phyloP scores from a whole-genome alignment of 495 filamentous ascomycete genomes.

The Haplographium delicatum region DNA sequence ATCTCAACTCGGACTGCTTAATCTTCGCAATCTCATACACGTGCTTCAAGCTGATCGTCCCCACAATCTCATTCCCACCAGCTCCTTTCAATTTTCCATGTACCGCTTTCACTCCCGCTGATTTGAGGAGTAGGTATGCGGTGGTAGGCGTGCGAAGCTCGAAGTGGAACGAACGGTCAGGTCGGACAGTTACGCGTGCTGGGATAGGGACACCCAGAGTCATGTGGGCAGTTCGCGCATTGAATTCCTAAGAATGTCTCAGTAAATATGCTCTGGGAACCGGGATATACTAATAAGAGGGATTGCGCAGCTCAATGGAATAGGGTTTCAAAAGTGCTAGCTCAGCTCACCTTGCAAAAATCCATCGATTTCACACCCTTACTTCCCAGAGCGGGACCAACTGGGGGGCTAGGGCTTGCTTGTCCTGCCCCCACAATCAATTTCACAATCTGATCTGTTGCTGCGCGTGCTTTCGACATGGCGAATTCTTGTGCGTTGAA shows the following conservation, averaged over 20 bases:
- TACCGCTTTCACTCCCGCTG: slow-evolving; percentile 64
- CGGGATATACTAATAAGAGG: no score
- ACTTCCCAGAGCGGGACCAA: slow-evolving; percentile 92
- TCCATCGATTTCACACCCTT: slow-evolving; percentile 99
- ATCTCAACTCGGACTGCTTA: slow-evolving; percentile 77
- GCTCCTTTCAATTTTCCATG: slow-evolving; percentile 73
- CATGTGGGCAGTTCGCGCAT: slow-evolving; percentile 87
- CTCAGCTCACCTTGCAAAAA: slow-evolving; percentile 83
- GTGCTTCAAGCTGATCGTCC: slow-evolving; percentile 87
- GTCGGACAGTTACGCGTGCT: slow-evolving; percentile 82
- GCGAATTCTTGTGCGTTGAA: slow-evolving; percentile 8
- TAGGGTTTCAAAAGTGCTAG: neutral
- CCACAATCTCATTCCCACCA: slow-evolving; percentile 73
- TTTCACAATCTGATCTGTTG: slow-evolving; percentile 86
- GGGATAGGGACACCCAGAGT: slow-evolving; percentile 80
- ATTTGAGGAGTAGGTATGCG: slow-evolving; percentile 78
- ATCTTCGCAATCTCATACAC: slow-evolving; percentile 97
- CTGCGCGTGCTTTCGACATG: slow-evolving; percentile 74
- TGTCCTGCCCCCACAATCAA: slow-evolving; percentile 98
- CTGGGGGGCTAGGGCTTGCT: slow-evolving; percentile 91
- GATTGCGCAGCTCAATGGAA: neutral
- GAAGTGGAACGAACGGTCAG: slow-evolving; percentile 90
- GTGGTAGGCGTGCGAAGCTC: slow-evolving; percentile 90
- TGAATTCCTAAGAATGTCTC: slow-evolving; percentile 79
- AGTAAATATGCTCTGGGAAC: no score